phyloP scores from a whole-genome alignment of 2,329 filamentous ascomycete species.

The Scytalidium sp. region DNA sequence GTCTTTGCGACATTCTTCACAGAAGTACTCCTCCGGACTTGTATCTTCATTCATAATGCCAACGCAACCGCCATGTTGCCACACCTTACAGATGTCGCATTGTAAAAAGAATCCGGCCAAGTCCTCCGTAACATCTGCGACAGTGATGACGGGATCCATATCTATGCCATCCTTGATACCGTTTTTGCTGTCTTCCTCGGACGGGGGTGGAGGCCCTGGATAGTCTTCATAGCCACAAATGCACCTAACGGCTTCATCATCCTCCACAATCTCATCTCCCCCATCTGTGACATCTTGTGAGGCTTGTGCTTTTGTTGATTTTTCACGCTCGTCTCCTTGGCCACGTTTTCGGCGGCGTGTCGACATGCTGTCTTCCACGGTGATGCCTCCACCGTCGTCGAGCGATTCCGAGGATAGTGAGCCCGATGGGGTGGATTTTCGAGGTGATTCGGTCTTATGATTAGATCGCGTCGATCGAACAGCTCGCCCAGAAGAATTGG shows the following conservation, averaged over 20 bases:
- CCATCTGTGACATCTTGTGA: slow-evolving; percentile 48
- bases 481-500: slow-evolving; percentile 70
- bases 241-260: slow-evolving; percentile 94
- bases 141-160: slow-evolving; percentile 51
- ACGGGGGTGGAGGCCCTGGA: slow-evolving; percentile 68
- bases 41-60: slow-evolving; percentile 93
- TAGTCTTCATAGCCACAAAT: slow-evolving; percentile 95
- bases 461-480: slow-evolving; percentile 73
- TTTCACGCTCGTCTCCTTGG: slow-evolving; percentile 37
- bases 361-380: slow-evolving; percentile 61
- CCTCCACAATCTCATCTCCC: slow-evolving; percentile 67
- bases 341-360: slow-evolving; percentile 78
- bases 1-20: slow-evolving; percentile 90
- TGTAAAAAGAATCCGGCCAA: slow-evolving; percentile 95
- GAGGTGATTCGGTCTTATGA: slow-evolving; percentile 69
- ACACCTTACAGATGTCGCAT: slow-evolving; percentile 96
- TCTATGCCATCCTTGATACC: slow-evolving; percentile 55
- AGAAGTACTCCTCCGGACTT: slow-evolving; percentile 96
- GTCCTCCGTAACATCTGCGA: slow-evolving; percentile 62
- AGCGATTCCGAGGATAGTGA: slow-evolving; percentile 69
- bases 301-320: slow-evolving; percentile 48
- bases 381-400: slow-evolving; percentile 53
- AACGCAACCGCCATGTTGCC: slow-evolving; percentile 97
- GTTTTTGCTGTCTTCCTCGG: slow-evolving; percentile 51
- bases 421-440: slow-evolving; percentile 71